phyloP scores from a whole-genome alignment of 2,329 filamentous ascomycete species.

The Aurifilum marmelostoma region DNA sequence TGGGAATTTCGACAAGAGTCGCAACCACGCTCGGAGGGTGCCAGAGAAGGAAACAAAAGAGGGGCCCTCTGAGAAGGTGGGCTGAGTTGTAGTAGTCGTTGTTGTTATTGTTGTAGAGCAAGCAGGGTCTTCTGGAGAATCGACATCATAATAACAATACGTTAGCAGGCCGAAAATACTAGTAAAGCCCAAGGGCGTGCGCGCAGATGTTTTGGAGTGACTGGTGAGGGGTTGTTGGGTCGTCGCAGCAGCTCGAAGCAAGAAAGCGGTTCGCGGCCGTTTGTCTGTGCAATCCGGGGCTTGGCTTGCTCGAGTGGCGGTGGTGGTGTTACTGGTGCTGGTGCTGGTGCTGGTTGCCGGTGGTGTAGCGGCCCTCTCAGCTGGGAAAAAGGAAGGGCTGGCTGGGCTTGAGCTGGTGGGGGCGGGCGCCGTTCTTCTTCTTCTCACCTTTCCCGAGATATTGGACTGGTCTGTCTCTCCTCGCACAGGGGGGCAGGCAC shows the following conservation, averaged over 20 bases:
- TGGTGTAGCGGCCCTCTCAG: neutral
- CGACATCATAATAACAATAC: too few relatives aligned
- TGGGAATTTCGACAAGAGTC: neutral
- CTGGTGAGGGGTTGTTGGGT: conserved; percentile 1
- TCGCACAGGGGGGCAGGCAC: conserved; percentile 15
- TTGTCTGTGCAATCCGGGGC: conserved; percentile 11
- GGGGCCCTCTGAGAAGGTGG: neutral
- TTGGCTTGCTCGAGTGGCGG: neutral
- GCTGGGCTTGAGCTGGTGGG: conserved; percentile 4
- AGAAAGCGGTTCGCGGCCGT: conserved; percentile 13
- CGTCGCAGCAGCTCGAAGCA: conserved; percentile 13
- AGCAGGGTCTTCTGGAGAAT: too few relatives aligned
- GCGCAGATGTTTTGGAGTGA: neutral
- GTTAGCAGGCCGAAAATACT: neutral
- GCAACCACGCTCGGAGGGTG: neutral
- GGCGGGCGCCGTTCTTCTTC: conserved; percentile 7
- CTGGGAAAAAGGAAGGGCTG: neutral
- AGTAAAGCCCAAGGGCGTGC: neutral
- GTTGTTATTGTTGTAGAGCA: too few relatives aligned
- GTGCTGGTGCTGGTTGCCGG: neutral
- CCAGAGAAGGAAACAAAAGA: neutral
- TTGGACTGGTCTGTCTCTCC: conserved; percentile 16
- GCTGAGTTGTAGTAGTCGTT: neutral
- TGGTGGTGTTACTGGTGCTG: neutral
- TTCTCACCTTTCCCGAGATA: conserved; percentile 11